Evolutionary conservation across 495 filamentous ascomycete genomes (phyloP), one percentile per base, ranked within the genome.

Genomic region (Viridothelium virens): DNA sequence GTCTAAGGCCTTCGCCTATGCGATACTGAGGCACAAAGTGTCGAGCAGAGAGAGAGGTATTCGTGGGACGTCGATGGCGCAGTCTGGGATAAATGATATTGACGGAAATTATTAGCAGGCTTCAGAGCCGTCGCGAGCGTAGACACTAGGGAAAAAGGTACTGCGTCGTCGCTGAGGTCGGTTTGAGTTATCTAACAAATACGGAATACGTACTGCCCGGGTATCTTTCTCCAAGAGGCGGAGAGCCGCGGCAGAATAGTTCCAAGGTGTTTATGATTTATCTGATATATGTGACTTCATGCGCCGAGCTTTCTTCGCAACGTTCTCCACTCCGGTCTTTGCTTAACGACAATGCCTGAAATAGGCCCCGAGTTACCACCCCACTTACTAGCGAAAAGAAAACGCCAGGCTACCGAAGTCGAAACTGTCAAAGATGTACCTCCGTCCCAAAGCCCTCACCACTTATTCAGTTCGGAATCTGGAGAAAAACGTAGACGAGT

Each of bases 401-500:
- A 76, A 50, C 72, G 75, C 38, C 56, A 74, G 47, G 69, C 64
- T 34, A 75, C 75, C 50, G 74, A 75, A 18, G 70, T 66, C 11
- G 71, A 72, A 3, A 64, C 63, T 2, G 48, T 70, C 38, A 63
- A 67, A 59, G 47, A 61, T n/a, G 31, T 66, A 33, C 36, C 70
- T 34, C 67, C 70, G 69, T 61, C 74, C 47, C 69, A 65, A 68
- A 65, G 73, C 46, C 68, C 69, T 71, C 65, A 63, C 18, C 68
- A 68, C 59, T 66, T 74, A 56, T 61, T 65, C 50, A 73, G 69
- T 47, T 66, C 73, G 61, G 67, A 72, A 56, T 70, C 68, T 63
- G 74, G 74, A 67, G 71, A 74, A 67, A 81, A 83, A 71, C 76
- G 77, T 68, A 77, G 77, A 70, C 77, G 80, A 64, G 73, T 82